A percentile compares a stretch with the other conserved stretches of the same genome.
phyloP scores from a whole-genome alignment of 768 basidiomycete species.

The Imleria badia region DNA sequence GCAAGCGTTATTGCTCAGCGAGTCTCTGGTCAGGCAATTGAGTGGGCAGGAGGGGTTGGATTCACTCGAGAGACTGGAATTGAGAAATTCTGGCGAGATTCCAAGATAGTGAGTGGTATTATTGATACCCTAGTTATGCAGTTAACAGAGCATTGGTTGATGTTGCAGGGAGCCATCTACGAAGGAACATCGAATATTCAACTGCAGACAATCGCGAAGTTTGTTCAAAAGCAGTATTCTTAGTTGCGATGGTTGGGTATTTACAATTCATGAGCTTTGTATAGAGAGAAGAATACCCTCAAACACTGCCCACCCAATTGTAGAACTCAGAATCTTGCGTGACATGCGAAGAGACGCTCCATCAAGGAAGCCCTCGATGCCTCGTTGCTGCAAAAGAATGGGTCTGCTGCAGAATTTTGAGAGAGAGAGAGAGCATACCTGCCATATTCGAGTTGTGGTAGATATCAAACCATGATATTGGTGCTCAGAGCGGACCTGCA shows the following conservation, averaged over 20 bases:
- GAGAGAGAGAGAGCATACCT: constrained; percentile 42
- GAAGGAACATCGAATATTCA: constrained; percentile 99
- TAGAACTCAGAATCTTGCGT: constrained; percentile 85
- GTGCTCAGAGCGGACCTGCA: constrained; percentile 83
- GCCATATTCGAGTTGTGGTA: constrained; percentile 66
- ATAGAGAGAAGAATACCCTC: constrained; percentile 72
- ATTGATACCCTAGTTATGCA: not conserved
- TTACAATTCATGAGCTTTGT: constrained; percentile 28
- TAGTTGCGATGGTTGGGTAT: constrained; percentile 27
- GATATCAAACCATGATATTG: constrained; percentile 70
- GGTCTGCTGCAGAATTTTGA: not conserved
- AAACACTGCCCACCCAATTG: constrained; percentile 90
- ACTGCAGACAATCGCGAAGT: constrained; percentile 92
- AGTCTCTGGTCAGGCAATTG: constrained; percentile 87
- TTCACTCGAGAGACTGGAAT: constrained; percentile 93
- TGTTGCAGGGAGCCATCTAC: constrained; percentile 76
- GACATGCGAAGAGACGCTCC: constrained; percentile 80
- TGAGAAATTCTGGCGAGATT: constrained; percentile 96
- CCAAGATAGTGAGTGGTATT: constrained; percentile 76
- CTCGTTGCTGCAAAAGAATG: constrained; percentile 62
- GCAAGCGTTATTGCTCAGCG: constrained; percentile 85
- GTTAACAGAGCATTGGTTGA: constrained; percentile 3
- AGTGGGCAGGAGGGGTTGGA: constrained; percentile 94
- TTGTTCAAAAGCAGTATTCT: constrained; percentile 83
- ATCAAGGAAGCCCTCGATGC: constrained; percentile 79